A percentile compares a stretch with the other conserved stretches of the same genome.
These are phyloP conservation scores for Colletotrichum echinochloae DNA, from an alignment of 2,329 filamentous ascomycete species.

Conservation along the genomic window DNA sequence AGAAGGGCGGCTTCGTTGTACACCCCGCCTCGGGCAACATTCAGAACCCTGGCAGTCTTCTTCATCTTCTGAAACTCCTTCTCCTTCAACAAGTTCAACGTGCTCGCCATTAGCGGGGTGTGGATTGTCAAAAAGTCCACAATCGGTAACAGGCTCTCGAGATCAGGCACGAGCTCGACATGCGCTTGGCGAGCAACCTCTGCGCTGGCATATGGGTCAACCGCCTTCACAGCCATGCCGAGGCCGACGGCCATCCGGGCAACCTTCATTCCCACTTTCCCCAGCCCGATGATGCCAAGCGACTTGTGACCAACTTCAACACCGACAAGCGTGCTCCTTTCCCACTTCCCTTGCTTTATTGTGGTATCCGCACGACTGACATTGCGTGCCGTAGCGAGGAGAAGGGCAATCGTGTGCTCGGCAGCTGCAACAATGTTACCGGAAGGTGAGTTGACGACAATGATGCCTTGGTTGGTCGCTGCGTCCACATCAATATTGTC, in stretches of 20 bases:
- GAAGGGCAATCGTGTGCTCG: constrained; percentile 80
- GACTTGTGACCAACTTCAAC: constrained; percentile 84
- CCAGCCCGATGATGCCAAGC: constrained; percentile 80
- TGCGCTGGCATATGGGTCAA: constrained; percentile 82
- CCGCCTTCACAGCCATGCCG: constrained; percentile 79
- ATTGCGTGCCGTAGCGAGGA: constrained; percentile 81
- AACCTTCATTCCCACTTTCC: constrained; percentile 86
- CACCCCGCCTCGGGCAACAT: constrained; percentile 83
- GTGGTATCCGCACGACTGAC: constrained; percentile 77
- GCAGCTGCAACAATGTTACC: constrained; percentile 86
- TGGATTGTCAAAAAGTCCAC: constrained; percentile 86
- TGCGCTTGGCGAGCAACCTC: constrained; percentile 77
- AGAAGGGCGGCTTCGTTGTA: constrained; percentile 82
- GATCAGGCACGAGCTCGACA: constrained; percentile 69
- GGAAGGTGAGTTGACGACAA: constrained; percentile 83
- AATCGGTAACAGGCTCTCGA: constrained; percentile 71
- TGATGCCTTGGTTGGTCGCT: constrained; percentile 78
- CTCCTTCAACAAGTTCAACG: constrained; percentile 77
- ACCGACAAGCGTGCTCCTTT: constrained; percentile 78
- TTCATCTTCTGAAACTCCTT: constrained; percentile 79
- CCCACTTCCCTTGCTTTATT: constrained; percentile 80
- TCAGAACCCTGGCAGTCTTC: constrained; percentile 77
- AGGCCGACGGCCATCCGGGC: constrained; percentile 82
- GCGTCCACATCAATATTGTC: constrained; percentile 84
- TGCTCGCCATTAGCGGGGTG: constrained; percentile 82